Evolutionary conservation across 192 early-diverging fungal species (phyloP), one percentile per base, ranked within the genome.

Genomic region (Coemansia brasiliensis): DNA sequence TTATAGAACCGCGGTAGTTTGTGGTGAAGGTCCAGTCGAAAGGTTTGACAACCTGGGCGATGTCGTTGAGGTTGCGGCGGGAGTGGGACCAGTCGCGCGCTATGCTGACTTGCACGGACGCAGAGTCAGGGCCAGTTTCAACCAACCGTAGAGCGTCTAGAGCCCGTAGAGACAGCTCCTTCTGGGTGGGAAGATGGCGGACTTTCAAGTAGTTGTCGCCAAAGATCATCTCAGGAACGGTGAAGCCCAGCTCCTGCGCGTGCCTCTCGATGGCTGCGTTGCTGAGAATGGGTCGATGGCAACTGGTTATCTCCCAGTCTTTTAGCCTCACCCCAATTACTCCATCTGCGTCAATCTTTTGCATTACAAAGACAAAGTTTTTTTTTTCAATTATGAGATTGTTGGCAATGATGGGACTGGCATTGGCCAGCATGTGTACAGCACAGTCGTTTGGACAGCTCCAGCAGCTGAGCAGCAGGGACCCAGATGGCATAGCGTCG

Each of bases 11-110:
- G 20, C 67, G 69, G 80, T 95, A 95, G 13, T 78, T 70, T 22
- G 95, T 95, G 4, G 90, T 81, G 55, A 92, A 96, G 0, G 95
- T 99, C 96, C 96, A 99, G 69, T 99, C 95, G 55, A 96, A 99
- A 10, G 95, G 94, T 55, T 90, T 93, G 49, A 91, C 85, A 61
- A n/a, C n/a, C n/a, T 93, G 85, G 39, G 87, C 90, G 57, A 93
- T 84, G 61, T 91, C 76, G 71, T 85, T 63, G 51, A 55, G 59
- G 52, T 59, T 66, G 67, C 67, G 45, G 56, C 77, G 89, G 38
- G 89, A 87, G 48, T 85, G 83, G 15, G 83, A 84, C 95, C 95
- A 98, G 62, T 90, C 88, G 53, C 85, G 75, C 10, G 94, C 87
- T 69, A 88, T 88, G 17, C 91, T 87, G 21, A 98, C 92, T 63